Evolutionary conservation across 768 basidiomycete species (phyloP), one percentile per base, ranked within the genome.

Genomic region (Porpolomopsis calyptriformis): DNA sequence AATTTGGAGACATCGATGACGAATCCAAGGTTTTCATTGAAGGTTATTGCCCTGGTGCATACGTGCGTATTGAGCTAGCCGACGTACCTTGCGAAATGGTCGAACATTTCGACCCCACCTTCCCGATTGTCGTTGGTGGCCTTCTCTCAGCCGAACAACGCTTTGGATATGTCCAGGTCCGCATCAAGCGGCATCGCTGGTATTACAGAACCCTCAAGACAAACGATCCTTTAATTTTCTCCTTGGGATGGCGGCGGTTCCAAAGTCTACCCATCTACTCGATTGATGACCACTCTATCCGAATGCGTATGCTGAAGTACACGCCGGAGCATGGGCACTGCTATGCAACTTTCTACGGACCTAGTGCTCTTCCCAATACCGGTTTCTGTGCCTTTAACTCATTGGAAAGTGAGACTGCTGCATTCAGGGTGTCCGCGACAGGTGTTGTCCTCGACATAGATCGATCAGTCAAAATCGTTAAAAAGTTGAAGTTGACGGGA

Each of bases 241-340:
- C 92, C 1, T 69, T 98, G n/a, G 96, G 96, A 14, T 99, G 96
- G 96, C 70, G 96, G 40, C 76, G 96, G 27, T 99, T 98, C 71
- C 96, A 99, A 63, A 85, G 78, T 0, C 70, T 94, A 4, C 96
- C 96, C 2, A 84, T 97, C 52, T 99, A 97, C 65, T 91, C 91
- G 16, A 70, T 99, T 18, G 96, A 99, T 60, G 96, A 99, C 64
- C 93, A 96, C 59, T 90, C 86, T 8, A 94, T 97, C 54, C 86
- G 96, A 14, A 96, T 97, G 82, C 89, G 96, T 27, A 87, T 98
- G 84, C 85, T 99, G 67, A 99, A 99, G 67, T 99, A 99, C 61
- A 97, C 96, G 0, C 96, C 96, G 0, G 96, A 99, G 65, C 96
- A 99, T 58, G 97, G 94, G 96, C 96, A 99, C 60, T 99, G 96